Percentiles rank a stretch among this genome's conserved stretches.
Evolutionary conservation across 1,284 basidiomycete species (phyloP).

Genomic region (Puccinia coronata): DNA sequence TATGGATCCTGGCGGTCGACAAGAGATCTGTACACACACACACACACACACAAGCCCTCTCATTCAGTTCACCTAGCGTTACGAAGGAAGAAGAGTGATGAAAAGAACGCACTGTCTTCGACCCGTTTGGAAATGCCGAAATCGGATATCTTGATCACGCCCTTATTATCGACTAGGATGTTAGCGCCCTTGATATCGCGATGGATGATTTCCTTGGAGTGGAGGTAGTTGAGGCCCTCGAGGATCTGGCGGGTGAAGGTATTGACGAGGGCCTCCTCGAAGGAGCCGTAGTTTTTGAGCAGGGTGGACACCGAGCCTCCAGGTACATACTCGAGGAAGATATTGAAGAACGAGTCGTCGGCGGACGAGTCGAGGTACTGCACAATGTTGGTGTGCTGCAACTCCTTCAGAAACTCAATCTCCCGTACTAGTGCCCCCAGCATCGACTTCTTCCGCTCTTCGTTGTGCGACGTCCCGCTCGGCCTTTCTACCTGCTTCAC

Average conservation of each 20-base stretch:
- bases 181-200: slow-evolving; percentile 98
- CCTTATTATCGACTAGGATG: slow-evolving; percentile 97
- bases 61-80: background rate
- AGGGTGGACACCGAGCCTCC: slow-evolving; percentile 94
- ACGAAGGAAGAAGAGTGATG: background rate
- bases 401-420: slow-evolving; percentile 89
- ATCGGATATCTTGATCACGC: slow-evolving; percentile 96
- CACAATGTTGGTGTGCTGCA: slow-evolving; percentile 75
- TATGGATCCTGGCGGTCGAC: slow-evolving; percentile 73
- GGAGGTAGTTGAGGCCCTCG: slow-evolving; percentile 85
- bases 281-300: slow-evolving; percentile 89
- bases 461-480: slow-evolving; percentile 78
- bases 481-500: slow-evolving; percentile 98
- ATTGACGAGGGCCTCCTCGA: slow-evolving; percentile 89
- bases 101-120: slow-evolving; percentile 88
- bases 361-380: slow-evolving; percentile 70
- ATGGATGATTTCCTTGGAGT: slow-evolving; percentile 92
- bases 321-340: slow-evolving; percentile 98
- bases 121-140: slow-evolving; percentile 99
- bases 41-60: too few relatives aligned
- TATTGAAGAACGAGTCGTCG: slow-evolving; percentile 86
- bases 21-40: slow-evolving; percentile 76
- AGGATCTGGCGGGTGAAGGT: slow-evolving; percentile 95
- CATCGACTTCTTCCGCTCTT: slow-evolving; percentile 93
- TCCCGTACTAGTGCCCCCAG: slow-evolving; percentile 90